A percentile compares a stretch with the other conserved stretches of the same genome.
These are phyloP conservation scores for Dendrobium chrysotoxum DNA, from an alignment of 106 monocot species.

Conservation along the genomic window DNA sequence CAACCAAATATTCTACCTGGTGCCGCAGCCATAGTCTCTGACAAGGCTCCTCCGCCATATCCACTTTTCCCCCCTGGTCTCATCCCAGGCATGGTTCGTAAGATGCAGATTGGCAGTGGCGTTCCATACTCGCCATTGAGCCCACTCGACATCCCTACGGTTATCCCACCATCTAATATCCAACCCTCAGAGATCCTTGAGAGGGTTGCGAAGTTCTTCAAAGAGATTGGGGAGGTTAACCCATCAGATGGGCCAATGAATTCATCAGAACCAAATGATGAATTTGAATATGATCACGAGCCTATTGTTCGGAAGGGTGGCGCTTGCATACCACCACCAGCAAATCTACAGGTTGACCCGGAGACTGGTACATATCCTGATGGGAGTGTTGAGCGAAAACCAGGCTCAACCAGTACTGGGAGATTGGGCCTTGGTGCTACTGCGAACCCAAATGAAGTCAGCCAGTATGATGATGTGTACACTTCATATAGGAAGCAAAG, in stretches of 20 bases:
- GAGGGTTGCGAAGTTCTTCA: conserved; percentile 71
- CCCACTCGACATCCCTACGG: conserved; percentile 90
- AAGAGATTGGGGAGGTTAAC: conserved; percentile 86
- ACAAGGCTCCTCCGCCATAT: conserved; percentile 69
- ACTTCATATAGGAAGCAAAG: conserved; percentile 83
- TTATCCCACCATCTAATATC: conserved; percentile 79
- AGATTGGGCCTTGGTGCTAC: conserved; percentile 79
- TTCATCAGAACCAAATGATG: conserved; percentile 31
- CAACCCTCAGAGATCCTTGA: conserved; percentile 69
- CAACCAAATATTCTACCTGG: conserved; percentile 11
- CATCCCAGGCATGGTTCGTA: conserved; percentile 97
- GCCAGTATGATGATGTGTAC: conserved; percentile 97
- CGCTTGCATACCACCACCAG: conserved; percentile 88
- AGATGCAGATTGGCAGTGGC: conserved; percentile 93
- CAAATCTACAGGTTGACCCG: conserved; percentile 64
- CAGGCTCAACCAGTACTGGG: conserved; percentile 43
- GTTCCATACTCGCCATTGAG: conserved; percentile 94
- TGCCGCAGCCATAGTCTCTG: conserved; percentile 9
- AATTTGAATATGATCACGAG: conserved; percentile 59
- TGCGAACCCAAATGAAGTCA: conserved; percentile 72
- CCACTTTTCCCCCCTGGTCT: conserved; percentile 94
- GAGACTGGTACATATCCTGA: conserved; percentile 75
- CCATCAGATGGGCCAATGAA: conserved; percentile 74
- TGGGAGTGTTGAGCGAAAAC: conserved; percentile 50
- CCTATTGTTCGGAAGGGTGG: conserved; percentile 62